Evolutionary conservation across 2,329 filamentous ascomycete genomes (phyloP).

Genomic region (Mycosphaerelloides madeirae): DNA sequence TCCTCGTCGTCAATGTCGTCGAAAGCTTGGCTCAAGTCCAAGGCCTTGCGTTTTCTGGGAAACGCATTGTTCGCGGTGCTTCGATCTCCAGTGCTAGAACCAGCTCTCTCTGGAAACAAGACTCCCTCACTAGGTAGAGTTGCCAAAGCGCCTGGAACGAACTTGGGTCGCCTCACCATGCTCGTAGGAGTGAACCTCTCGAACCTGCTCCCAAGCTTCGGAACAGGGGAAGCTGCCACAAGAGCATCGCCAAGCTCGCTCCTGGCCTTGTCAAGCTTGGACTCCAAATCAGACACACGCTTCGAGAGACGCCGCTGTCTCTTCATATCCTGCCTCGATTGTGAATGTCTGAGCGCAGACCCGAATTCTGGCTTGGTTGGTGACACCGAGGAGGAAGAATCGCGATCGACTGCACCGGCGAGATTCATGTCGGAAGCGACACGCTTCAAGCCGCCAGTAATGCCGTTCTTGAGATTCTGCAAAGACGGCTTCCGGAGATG

Average conservation of each 20-base stretch:
- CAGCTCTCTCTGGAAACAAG: slow-evolving; percentile 28
- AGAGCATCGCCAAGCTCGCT: slow-evolving; percentile 50
- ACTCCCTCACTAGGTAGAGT: slow-evolving; percentile 38
- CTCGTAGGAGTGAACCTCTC: slow-evolving; percentile 33
- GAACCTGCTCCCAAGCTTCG: slow-evolving; percentile 33
- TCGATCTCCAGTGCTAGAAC: slow-evolving; percentile 6
- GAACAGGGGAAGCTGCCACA: slow-evolving; percentile 38
- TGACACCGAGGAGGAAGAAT: slow-evolving; percentile 34
- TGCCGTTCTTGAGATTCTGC: slow-evolving; percentile 23
- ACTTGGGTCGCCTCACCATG: slow-evolving; percentile 28
- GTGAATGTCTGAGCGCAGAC: slow-evolving; percentile 40
- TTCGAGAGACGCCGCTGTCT: slow-evolving; percentile 54
- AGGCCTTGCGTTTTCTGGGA: slow-evolving; percentile 7
- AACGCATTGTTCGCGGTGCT: slow-evolving; percentile 2
- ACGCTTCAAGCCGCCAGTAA: slow-evolving; percentile 27
- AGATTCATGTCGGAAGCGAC: slow-evolving; percentile 31
- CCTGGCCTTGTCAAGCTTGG: slow-evolving; percentile 53
- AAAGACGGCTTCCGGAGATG: slow-evolving; percentile 32
- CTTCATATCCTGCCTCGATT: slow-evolving; percentile 54
- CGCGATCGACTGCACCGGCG: slow-evolving; percentile 27
- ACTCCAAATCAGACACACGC: slow-evolving; percentile 57
- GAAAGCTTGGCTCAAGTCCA: slow-evolving; percentile 20
- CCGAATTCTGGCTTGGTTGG: slow-evolving; percentile 28
- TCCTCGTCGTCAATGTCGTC: slow-evolving; percentile 20
- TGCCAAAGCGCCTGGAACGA: slow-evolving; percentile 34